Percentiles rank a stretch among this genome's conserved stretches.
These are phyloP conservation scores for Macrophomina tecta DNA, from an alignment of 2,329 filamentous ascomycete species.

Conservation along the genomic window DNA sequence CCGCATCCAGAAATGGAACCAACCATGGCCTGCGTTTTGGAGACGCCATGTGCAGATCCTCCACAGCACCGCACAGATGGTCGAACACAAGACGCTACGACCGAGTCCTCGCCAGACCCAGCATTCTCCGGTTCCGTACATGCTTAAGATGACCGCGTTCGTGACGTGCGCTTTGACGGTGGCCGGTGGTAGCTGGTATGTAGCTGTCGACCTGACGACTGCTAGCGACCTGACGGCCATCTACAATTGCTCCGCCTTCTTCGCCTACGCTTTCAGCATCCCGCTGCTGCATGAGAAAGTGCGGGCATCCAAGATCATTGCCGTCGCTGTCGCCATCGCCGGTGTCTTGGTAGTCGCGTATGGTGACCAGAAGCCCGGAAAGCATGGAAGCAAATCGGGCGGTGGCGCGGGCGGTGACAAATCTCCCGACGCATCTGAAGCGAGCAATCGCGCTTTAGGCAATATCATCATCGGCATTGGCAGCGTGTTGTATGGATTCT, in stretches of 20 bases:
- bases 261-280: slow-evolving; percentile 96
- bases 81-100: slow-evolving; percentile 77
- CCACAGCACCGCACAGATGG: slow-evolving; percentile 78
- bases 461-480: slow-evolving; percentile 93
- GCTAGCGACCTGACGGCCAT: slow-evolving; percentile 95
- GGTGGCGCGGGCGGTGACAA: slow-evolving; percentile 58
- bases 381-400: slow-evolving; percentile 62
- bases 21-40: slow-evolving; percentile 88
- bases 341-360: slow-evolving; percentile 97
- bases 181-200: slow-evolving; percentile 92
- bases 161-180: slow-evolving; percentile 87
- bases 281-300: slow-evolving; percentile 86
- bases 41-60: slow-evolving; percentile 69
- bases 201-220: slow-evolving; percentile 91
- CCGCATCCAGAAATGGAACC: slow-evolving; percentile 76
- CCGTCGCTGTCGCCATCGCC: slow-evolving; percentile 83
- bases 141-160: slow-evolving; percentile 78
- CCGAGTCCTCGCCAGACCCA: slow-evolving; percentile 57
- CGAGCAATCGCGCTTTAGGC: slow-evolving; percentile 74
- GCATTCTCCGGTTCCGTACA: slow-evolving; percentile 70
- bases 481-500: slow-evolving; percentile 91
- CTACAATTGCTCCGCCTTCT: slow-evolving; percentile 99
- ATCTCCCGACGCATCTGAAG: slow-evolving; percentile 56
- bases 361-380: slow-evolving; percentile 68
- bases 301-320: slow-evolving; percentile 81